Percentiles rank a stretch among this genome's conserved stretches.
Conservation (phyloP, 768 basidiomycete species). For the Coprinopsis sp. region DNA sequence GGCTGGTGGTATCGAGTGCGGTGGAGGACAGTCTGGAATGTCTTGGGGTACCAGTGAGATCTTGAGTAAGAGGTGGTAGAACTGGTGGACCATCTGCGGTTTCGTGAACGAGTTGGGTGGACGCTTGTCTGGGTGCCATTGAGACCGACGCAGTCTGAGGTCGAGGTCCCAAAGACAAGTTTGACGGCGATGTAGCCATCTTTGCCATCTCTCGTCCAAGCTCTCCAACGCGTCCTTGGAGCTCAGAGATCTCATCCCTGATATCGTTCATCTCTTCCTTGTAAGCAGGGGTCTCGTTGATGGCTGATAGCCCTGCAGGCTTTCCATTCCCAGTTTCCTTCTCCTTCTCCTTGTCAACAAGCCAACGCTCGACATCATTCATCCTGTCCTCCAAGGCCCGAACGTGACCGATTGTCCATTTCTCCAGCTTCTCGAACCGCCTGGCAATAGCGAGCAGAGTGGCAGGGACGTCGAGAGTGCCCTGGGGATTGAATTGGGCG, state of each 20-base stretch:
- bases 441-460: conserved; percentile 72
- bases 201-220: conserved; percentile 80
- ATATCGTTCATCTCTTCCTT: conserved; percentile 48
- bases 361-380: conserved; percentile 87
- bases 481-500: conserved; percentile 68
- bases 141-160: conserved; percentile 43
- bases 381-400: conserved; percentile 87
- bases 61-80: conserved; percentile 13
- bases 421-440: conserved; percentile 85
- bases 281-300: conserved; percentile 14
- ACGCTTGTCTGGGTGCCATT: conserved; percentile 41
- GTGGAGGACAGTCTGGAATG: conserved; percentile 34
- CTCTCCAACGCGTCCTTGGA: conserved; percentile 69
- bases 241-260: conserved; percentile 64
- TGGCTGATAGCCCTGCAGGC: not conserved
- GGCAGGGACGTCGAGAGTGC: conserved; percentile 67
- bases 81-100: conserved; percentile 18
- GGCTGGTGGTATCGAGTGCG: conserved; percentile 62
- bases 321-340: conserved; percentile 35
- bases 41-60: conserved; percentile 30
- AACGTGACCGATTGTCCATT: conserved; percentile 86
- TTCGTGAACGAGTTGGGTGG: conserved; percentile 37
- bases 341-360: conserved; percentile 79
- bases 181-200: conserved; percentile 47
- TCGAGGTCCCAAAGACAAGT: conserved; percentile 48